Base-by-base conservation (phyloP, 1,284 basidiomycete species). In the Hemileia vastatrix region DNA sequence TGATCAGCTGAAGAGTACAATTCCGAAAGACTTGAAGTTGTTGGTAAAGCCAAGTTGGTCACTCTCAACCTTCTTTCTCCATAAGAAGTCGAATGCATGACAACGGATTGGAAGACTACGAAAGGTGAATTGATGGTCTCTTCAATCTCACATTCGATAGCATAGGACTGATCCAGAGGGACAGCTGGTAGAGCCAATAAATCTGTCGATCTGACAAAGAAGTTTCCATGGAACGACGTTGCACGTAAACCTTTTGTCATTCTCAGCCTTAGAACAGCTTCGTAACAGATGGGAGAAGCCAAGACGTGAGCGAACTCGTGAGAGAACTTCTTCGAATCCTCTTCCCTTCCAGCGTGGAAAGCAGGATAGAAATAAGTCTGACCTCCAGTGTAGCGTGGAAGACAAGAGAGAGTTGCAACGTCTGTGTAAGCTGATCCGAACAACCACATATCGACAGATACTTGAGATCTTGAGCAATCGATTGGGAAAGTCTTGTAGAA, bases 401-500 rank as follows among this genome's bases (percentile, higher is more conserved):
- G 62, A 63, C 74, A 76, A 36, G 69, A 66, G 15, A 76, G 69
- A 24, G 73, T 74, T 4, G 74, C 72, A 5, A 76, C 70, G 53
- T 76, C 74, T 18, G 70, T 72, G 63, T 74, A 76, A 50, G 67
- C 65, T 15, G 71, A 59, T 8, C 67, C 66, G 50, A 73, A 76
- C n/a, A 74, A 67, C 67, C 72, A 76, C 73, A 76, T 73, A 66
- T 76, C 73, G 27, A 76, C 74, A 58, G 73, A 74, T 15, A 76
- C 71, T 63, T 76, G 74, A 57, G 67, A 68, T 53, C 74, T 71
- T 15, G 73, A 73, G 64, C 73, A 74, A 64, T 76, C 74, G 69
- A 76, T 76, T 40, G 74, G 69, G 67, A 76, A 75, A 4, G 73
- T 72, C 70, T 76, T 76, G 69, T 76, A 76, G 66, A 76, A 76